A percentile compares a stretch with the other conserved stretches of the same genome.
Evolutionary conservation across 2,329 filamentous ascomycete genomes (phyloP).

Genomic region (Exophiala calicioides): DNA sequence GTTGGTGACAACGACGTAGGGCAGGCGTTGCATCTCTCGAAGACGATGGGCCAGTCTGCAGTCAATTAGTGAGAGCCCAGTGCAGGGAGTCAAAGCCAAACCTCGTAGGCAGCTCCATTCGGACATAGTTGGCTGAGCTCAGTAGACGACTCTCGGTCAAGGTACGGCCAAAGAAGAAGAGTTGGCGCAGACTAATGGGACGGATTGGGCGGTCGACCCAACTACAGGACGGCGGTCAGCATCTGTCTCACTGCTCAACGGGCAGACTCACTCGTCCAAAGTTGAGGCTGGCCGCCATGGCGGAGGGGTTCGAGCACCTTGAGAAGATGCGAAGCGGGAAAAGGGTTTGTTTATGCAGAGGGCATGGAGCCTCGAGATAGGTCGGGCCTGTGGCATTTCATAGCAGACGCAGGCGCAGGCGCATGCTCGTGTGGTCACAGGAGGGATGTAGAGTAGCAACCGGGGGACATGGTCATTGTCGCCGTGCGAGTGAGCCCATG

Average conservation of each 20-base stretch:
- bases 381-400: slow-evolving; percentile 26
- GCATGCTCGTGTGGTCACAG: slow-evolving; percentile 8
- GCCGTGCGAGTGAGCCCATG: slow-evolving; percentile 8
- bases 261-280: slow-evolving; percentile 57
- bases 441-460: not conserved
- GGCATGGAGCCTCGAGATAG: slow-evolving; percentile 15
- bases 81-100: slow-evolving; percentile 38
- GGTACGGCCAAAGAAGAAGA: slow-evolving; percentile 95
- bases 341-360: slow-evolving; percentile 3
- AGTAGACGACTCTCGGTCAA: slow-evolving; percentile 86
- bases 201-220: slow-evolving; percentile 91
- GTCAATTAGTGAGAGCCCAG: not conserved
- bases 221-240: slow-evolving; percentile 50
- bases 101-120: slow-evolving; percentile 87
- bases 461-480: slow-evolving; percentile 5
- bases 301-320: slow-evolving; percentile 43
- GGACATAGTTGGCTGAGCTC: slow-evolving; percentile 95
- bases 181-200: slow-evolving; percentile 92
- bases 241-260: slow-evolving; percentile 18
- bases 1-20: slow-evolving; percentile 95
- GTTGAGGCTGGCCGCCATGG: slow-evolving; percentile 61
- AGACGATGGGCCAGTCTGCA: slow-evolving; percentile 84
- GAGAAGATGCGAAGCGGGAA: slow-evolving; percentile 15
- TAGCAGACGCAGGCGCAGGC: slow-evolving; percentile 15
- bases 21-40: slow-evolving; percentile 94